Percentiles rank a stretch among this genome's conserved stretches.
phyloP scores from a whole-genome alignment of 192 early-diverging fungal genomes.

The Polychytrium aggregatum region DNA sequence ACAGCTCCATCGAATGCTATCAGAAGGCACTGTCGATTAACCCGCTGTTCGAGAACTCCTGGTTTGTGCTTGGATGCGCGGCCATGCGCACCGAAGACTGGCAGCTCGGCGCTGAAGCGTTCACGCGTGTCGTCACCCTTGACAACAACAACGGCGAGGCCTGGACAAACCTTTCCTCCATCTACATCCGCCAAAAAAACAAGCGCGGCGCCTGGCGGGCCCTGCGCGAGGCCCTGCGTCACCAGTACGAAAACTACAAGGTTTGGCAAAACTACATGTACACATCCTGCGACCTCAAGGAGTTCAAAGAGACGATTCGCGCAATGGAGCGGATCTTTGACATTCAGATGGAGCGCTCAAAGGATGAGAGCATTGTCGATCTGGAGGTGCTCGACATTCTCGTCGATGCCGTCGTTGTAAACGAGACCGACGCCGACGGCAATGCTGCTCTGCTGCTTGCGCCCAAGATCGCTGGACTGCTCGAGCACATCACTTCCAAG shows the following conservation, averaged over 20 bases:
- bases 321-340: constrained; percentile 75
- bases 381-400: constrained; percentile 27
- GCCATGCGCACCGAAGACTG: constrained; percentile 71
- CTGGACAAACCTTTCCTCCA: constrained; percentile 91
- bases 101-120: constrained; percentile 62
- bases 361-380: constrained; percentile 66
- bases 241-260: constrained; percentile 71
- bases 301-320: constrained; percentile 72
- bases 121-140: constrained; percentile 58
- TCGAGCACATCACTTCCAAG: constrained; percentile 62
- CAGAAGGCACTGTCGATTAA: constrained; percentile 79
- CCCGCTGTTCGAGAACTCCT: constrained; percentile 88
- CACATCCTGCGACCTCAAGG: constrained; percentile 60
- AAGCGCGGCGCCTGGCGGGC: constrained; percentile 69
- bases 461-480: constrained; percentile 42
- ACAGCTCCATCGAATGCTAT: constrained; percentile 60
- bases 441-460: constrained; percentile 37
- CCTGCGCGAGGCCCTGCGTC: constrained; percentile 68
- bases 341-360: constrained; percentile 46
- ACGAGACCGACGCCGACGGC: constrained; percentile 32
- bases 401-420: constrained; percentile 1
- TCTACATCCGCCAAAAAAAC: constrained; percentile 58
- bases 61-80: constrained; percentile 94
- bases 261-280: constrained; percentile 93
- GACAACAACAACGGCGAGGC: constrained; percentile 78